These are phyloP conservation scores for Starmera quercuum DNA, from an alignment of 805 yeast genomes.

Conservation along the genomic window DNA sequence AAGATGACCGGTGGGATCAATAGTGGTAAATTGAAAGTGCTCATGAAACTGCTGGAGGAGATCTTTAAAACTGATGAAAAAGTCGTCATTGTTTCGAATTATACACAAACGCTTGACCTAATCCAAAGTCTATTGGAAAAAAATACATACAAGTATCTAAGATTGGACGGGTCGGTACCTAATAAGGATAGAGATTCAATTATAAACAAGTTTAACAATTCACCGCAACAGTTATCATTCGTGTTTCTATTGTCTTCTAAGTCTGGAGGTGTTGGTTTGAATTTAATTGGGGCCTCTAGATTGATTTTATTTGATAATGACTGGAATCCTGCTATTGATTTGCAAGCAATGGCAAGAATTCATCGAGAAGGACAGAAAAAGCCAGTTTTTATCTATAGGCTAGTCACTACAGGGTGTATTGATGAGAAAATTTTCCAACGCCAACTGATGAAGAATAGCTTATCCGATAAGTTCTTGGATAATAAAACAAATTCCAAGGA, in stretches of 20 bases:
- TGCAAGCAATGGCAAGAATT: conserved; percentile 93
- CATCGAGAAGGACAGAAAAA: conserved; percentile 88
- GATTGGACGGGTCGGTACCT: conserved; percentile 85
- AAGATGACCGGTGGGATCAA: conserved; percentile 5
- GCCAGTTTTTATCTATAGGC: conserved; percentile 74
- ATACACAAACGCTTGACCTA: conserved; percentile 78
- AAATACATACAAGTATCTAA: conserved; percentile 39
- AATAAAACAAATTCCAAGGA: conserved; percentile 36
- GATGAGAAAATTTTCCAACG: conserved; percentile 94
- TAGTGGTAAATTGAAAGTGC: conserved; percentile 57
- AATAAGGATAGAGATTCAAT: conserved; percentile 53
- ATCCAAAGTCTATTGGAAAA: conserved; percentile 49
- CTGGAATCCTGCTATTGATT: conserved; percentile 92
- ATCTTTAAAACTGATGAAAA: conserved; percentile 52
- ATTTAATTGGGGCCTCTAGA: conserved; percentile 75
- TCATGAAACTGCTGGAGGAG: conserved; percentile 48
- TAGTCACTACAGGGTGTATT: conserved; percentile 81
- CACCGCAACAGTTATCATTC: conserved; percentile 32
- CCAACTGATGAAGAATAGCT: conserved; percentile 64
- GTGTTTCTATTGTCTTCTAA: conserved; percentile 79
- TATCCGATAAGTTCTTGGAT: conserved; percentile 7
- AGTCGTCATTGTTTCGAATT: conserved; percentile 80
- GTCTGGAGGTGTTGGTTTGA: conserved; percentile 91
- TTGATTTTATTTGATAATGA: conserved; percentile 84
- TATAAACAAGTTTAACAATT: conserved; percentile 49